Percentiles rank a stretch among this genome's conserved stretches.
phyloP scores from a whole-genome alignment of 1,284 basidiomycete genomes.

The Rugiboletus extremiorientalis region DNA sequence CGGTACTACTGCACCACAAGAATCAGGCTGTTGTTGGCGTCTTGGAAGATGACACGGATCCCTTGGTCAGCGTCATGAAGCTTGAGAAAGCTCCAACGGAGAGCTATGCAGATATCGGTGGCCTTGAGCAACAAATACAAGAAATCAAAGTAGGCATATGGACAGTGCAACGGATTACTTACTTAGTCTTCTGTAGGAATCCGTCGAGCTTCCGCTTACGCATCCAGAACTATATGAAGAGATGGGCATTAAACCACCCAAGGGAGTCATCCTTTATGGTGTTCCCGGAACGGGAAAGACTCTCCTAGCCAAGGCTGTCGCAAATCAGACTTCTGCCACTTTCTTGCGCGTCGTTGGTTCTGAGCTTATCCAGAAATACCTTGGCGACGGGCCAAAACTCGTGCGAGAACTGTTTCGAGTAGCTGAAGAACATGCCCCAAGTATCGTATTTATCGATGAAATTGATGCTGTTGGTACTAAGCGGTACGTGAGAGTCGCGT shows the following conservation, averaged over 20 bases:
- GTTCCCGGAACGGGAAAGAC: constrained; percentile 99
- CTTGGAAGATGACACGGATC: constrained; percentile 95
- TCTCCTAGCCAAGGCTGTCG: constrained; percentile 96
- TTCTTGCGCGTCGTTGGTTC: constrained; percentile 98
- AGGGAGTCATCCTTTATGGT: constrained; percentile 98
- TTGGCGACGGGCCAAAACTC: constrained; percentile 98
- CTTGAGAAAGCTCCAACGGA: constrained; percentile 98
- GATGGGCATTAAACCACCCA: constrained; percentile 99
- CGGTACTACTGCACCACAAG: constrained; percentile 96
- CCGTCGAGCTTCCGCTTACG: constrained; percentile 96
- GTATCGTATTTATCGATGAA: constrained; percentile 99
- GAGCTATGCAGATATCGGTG: constrained; percentile 98
- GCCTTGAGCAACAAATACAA: constrained; percentile 95
- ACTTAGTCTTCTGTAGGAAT: constrained; percentile 63
- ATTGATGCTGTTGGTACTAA: constrained; percentile 99
- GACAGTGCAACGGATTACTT: background rate
- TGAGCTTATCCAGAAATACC: constrained; percentile 98
- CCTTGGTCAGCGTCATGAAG: constrained; percentile 98
- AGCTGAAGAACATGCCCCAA: constrained; percentile 96
- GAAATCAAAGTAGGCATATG: constrained; percentile 81
- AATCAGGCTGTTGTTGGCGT: constrained; percentile 95
- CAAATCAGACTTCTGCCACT: constrained; percentile 98
- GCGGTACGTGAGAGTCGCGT: constrained; percentile 53
- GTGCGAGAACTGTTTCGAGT: constrained; percentile 97
- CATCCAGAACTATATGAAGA: constrained; percentile 99